Evolutionary conservation across 495 filamentous ascomycete genomes (phyloP), one percentile per base, ranked within the genome.

Genomic region (Penicillium robsamsonii): DNA sequence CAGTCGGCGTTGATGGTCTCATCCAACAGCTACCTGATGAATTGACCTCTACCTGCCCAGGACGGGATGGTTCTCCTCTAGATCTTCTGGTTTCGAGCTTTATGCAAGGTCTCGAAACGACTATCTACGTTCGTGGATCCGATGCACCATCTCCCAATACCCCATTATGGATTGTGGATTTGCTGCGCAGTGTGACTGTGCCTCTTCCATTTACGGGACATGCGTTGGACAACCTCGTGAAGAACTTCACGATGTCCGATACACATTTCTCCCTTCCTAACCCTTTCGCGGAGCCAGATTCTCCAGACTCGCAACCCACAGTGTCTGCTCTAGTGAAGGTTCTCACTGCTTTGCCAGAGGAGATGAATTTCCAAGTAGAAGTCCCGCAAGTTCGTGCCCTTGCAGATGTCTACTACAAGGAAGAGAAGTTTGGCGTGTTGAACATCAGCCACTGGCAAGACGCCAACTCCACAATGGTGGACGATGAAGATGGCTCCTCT

Each of bases 231-330:
- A 84, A 89, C 59, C 66, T 96, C 18, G 86, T 98, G 67, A 86
- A 84, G 54, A 92, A 91, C 52, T 96, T 98, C 68, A 87, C 88
- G 31, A 76, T 96, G 62, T 81, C 84, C 2, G 81, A 96, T 67
- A 90, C 93, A 9, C 83, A 91, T 61, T 94, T 98, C 69, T 82
- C 78, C 29, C 73, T 98, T 42, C 94, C 94, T 1, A 79, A 89
- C 62, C 87, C 87, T 13, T 81, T 85, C 46, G 90, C 90, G 15
- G 82, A 88, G 2, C 89, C 91, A 1, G 84, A 80, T 50, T 81
- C 87, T n/a, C 88, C 90, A 3, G 82, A 87, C 25, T 77, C 88
- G 0, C 81, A 87, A 53, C 91, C 91, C 7, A 82, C 80, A 40
- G 82, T 98, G 3, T 95, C 90, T 41, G 92, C 92, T 2, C 80